Evolutionary conservation across 345 rosid species (phyloP), one percentile per base, ranked within the genome.

Genomic region (Sonneratia caseolaris): DNA sequence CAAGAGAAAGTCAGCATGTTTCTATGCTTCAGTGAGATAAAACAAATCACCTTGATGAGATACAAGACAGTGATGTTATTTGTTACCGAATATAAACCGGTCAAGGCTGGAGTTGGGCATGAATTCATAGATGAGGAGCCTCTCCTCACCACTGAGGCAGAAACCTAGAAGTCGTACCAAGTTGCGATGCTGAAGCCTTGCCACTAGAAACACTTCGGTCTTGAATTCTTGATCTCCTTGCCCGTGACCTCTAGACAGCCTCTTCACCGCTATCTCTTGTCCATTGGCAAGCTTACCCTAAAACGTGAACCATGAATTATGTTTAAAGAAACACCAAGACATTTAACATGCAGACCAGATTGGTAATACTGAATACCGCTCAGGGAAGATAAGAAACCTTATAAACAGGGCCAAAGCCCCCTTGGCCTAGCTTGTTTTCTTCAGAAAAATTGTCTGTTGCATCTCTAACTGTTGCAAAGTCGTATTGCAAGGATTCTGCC

Each of bases 391-490:
- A 0, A 13, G 5, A 1, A 67, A 89, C 97, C 96, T 83, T 86
- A 83, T 88, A 88, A 16, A 92, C 95, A 66, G 85, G 82, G 70
- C 98, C 96, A n/a, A 92, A 92, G 68, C 96, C 98, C 0, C 98
- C 98, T 9, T 80, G 84, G 32, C 98, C 98, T 45, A 92, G 91
- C 71, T 77, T 90, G 86, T 87, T 90, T 73, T 76, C 84, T 70
- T 16, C 51, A 13, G 51, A 47, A 47, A 47, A 47, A 10, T 47
- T 82, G 64, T 83, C 73, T 0, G 94, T 90, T 15, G 98, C 94
- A 13, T 64, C 72, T 51, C 78, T 90, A 66, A 90, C 42, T 13
- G 62, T 14, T 32, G 45, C 71, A 71, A 88, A 85, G 71, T 70
- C 84, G 76, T 79, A 79, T 22, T 57, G 64, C 35, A 57, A 2